Percentiles rank a stretch among this genome's conserved stretches.
phyloP scores from a whole-genome alignment of 106 monocot genomes.

The Dactylorhiza incarnata region DNA sequence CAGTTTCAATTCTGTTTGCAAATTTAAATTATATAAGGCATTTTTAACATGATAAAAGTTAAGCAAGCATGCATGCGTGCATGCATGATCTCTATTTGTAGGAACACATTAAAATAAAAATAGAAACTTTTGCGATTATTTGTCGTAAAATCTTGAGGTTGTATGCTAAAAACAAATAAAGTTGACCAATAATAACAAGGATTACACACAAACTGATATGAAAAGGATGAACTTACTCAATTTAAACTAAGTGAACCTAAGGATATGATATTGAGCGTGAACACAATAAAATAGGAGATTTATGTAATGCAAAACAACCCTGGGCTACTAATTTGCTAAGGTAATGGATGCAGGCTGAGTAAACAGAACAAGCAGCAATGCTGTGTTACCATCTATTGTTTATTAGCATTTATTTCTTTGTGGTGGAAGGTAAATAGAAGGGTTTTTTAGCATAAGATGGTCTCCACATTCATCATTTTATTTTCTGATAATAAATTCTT shows the following conservation, averaged over 20 bases:
- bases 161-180: not conserved
- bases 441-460: not conserved
- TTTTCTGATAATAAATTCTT: not conserved
- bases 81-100: not conserved
- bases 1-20: not conserved
- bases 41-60: not conserved
- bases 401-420: not conserved
- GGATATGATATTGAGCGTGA: not conserved
- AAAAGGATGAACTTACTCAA: not conserved
- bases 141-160: not conserved
- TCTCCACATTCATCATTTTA: not conserved
- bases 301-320: not conserved
- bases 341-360: not conserved
- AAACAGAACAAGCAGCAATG: not conserved
- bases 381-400: not conserved
- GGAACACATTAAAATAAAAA: not conserved
- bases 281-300: not conserved
- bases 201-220: not conserved
- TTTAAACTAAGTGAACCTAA: not conserved
- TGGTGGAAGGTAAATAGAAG: not conserved
- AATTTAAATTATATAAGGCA: not conserved
- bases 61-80: not conserved
- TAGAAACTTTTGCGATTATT: not conserved
- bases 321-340: not conserved
- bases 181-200: not conserved